Conservation (phyloP, 495 filamentous ascomycete species). For the Friedmanniomyces endolithicus region DNA sequence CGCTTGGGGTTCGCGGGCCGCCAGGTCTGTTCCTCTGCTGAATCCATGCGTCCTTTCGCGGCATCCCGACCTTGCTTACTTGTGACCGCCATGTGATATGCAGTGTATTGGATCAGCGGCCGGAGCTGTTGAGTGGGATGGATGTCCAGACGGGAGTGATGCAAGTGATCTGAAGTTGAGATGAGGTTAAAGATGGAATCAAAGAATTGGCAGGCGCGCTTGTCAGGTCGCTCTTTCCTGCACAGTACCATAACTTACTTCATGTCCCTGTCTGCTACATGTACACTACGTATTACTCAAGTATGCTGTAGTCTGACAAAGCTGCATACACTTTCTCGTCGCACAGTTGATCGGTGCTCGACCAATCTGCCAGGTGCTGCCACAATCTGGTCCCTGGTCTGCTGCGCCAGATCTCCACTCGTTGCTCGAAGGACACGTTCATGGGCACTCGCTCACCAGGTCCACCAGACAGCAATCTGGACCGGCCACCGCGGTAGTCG, state of each 20-base stretch:
- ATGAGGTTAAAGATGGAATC: neutral
- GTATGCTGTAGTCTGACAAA: neutral
- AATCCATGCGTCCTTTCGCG: neutral
- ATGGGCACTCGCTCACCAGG: constrained; percentile 1
- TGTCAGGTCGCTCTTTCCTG: neutral
- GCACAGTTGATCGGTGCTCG: neutral
- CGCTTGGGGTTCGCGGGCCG: neutral
- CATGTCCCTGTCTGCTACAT: no score
- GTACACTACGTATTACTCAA: no score
- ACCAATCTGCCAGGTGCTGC: neutral
- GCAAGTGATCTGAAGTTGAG: neutral
- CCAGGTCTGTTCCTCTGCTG: neutral
- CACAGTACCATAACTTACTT: neutral
- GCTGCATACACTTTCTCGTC: neutral
- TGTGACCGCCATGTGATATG: neutral
- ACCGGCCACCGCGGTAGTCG: neutral
- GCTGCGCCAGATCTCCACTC: no score
- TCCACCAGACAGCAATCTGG: neutral
- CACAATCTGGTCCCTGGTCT: no score
- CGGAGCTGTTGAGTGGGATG: neutral
- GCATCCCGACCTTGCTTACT: neutral
- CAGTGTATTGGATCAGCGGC: neutral
- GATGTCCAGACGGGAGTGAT: neutral
- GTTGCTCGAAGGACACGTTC: neutral
- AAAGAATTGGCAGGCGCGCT: neutral